Percentiles rank a stretch among this genome's conserved stretches.
Conservation (phyloP, 257 asterid genomes). For the Coffea canephora region DNA sequence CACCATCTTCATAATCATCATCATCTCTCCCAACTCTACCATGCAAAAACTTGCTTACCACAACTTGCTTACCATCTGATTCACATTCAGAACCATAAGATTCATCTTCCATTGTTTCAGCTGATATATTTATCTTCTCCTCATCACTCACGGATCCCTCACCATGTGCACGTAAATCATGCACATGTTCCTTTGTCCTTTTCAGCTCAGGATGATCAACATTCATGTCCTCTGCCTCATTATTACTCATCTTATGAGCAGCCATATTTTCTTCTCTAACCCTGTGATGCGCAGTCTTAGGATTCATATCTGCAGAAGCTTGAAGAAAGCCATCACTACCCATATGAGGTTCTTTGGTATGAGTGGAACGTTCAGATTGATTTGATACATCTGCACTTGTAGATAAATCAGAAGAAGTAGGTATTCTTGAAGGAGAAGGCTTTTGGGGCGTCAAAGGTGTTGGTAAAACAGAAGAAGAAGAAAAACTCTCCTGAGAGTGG, state of each 20-base stretch:
- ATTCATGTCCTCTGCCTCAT: conserved; percentile 22
- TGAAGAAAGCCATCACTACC: conserved; percentile 25
- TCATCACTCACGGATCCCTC: conserved; percentile 48
- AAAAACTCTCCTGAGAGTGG: conserved; percentile 55
- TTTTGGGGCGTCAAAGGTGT: conserved; percentile 52
- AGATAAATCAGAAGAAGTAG: conserved; percentile 51
- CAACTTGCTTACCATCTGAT: conserved; percentile 45
- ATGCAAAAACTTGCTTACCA: conserved; percentile 19
- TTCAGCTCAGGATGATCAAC: conserved; percentile 30
- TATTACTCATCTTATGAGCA: conserved; percentile 17
- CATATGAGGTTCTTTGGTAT: conserved; percentile 30
- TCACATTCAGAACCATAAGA: conserved; percentile 54
- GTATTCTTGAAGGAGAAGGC: conserved; percentile 32
- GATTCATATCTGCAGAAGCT: conserved; percentile 22
- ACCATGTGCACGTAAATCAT: conserved; percentile 26
- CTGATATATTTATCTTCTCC: conserved; percentile 42
- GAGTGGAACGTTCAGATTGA: conserved; percentile 50
- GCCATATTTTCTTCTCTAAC: conserved; percentile 28
- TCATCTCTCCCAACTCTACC: conserved; percentile 45
- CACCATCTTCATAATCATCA: conserved; percentile 89
- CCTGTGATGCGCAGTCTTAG: conserved; percentile 27
- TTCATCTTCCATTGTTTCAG: conserved; percentile 50
- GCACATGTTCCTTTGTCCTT: conserved; percentile 29
- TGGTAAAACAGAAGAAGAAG: conserved; percentile 38
- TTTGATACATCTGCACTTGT: conserved; percentile 34